Evolutionary conservation across 2,329 filamentous ascomycete genomes (phyloP).

Genomic region (Thielaviopsis punctulata): DNA sequence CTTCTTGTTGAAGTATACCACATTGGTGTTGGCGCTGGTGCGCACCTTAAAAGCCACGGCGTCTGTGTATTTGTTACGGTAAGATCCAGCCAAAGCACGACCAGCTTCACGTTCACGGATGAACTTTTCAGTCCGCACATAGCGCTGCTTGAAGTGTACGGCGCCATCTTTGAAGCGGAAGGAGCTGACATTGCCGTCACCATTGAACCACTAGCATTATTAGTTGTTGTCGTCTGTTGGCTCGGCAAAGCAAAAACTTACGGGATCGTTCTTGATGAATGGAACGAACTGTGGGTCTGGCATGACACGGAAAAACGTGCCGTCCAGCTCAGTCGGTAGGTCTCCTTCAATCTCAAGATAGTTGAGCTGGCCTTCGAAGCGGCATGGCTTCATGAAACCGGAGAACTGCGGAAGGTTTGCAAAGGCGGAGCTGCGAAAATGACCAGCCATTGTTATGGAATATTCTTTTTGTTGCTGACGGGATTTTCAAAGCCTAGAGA

Average conservation of each 20-base stretch:
- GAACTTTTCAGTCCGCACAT: slow-evolving; percentile 24
- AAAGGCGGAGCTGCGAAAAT: not conserved
- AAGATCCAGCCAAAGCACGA: slow-evolving; percentile 20
- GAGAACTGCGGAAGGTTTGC: not conserved
- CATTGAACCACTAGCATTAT: slow-evolving; percentile 17
- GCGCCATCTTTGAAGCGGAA: slow-evolving; percentile 19
- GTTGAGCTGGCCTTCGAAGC: not conserved
- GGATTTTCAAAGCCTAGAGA: too few relatives aligned
- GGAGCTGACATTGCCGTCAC: slow-evolving; percentile 22
- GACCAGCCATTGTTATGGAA: not conserved
- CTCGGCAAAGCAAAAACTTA: not conserved
- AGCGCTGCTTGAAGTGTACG: slow-evolving; percentile 20
- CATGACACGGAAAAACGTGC: not conserved
- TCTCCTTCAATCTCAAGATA: not conserved
- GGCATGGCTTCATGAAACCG: not conserved
- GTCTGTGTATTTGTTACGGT: slow-evolving; percentile 24
- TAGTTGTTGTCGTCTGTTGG: too few relatives aligned
- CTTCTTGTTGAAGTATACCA: slow-evolving; percentile 30
- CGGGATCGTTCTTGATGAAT: not conserved
- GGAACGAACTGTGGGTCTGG: not conserved
- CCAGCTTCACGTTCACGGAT: slow-evolving; percentile 20
- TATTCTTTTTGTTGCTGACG: not conserved
- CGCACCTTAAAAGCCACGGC: slow-evolving; percentile 18
- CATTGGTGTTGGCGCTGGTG: slow-evolving; percentile 33
- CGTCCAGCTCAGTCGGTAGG: not conserved